Base-by-base conservation (phyloP, 495 filamentous ascomycete species). In the Pseudomonodictys pantanalensis region DNA sequence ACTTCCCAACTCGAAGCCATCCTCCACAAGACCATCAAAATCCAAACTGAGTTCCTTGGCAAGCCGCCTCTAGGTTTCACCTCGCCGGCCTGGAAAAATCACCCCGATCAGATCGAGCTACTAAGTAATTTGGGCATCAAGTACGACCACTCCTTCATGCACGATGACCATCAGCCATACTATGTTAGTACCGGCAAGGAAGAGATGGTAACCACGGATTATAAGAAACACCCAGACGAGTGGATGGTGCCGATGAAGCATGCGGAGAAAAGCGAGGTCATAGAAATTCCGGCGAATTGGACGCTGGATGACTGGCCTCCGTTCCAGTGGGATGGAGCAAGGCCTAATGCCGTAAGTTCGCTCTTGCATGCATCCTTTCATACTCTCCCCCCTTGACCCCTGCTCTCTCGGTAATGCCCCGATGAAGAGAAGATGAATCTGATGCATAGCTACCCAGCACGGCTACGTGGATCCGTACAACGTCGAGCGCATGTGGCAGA, bases 391-490 rank as follows among this genome's bases (percentile, higher is more conserved):
- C 10, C 25, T 42, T 4, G 10, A 25, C 26, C 15, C 10, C 25
- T 42, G 33, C 71, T 68, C 71, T 69, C 77, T 75, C 61, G 66
- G 74, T 30, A 70, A 75, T 28, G 56, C 59, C 10, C 64, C 70
- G 7, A 67, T 71, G 15, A 74, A 75, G 33, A n/a, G 5, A 42
- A 70, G 69, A 4, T 35, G 7, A 7, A 35, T 35, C 32, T 8
- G 15, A 15, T 35, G 8, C 32, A 15, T 15, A 15, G 8, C 32
- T 7, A 35, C 7, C 32, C 7, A 15, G 7, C 76, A 81, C 32
- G 80, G 81, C 1, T 84, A 72, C 64, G 79, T 84, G 3, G 75
- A 81, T 55, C 68, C 81, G 8, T 66, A 72, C 33, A 72, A 73
- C 39, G 51, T 71, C 0, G 70, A 72, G 54, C 58, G 52, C 52